Conservation (phyloP, 768 basidiomycete species). For the Xanthoconium stramineum region DNA sequence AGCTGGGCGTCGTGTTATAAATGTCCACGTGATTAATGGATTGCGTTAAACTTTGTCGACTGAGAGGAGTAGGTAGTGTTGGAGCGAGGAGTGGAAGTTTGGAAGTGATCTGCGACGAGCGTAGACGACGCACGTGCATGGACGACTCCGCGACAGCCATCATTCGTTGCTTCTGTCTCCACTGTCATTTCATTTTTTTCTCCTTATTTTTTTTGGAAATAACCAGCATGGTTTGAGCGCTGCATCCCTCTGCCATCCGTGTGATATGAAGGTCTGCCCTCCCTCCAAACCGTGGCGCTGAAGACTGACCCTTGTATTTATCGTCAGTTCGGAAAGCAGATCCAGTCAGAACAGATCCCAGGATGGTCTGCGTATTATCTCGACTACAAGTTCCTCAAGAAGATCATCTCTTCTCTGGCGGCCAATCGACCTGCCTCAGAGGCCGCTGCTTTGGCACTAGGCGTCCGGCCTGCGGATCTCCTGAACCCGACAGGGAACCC, state of each 20-base stretch:
- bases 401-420: slow-evolving; percentile 94
- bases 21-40: slow-evolving; percentile 6
- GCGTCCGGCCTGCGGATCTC: slow-evolving; percentile 67
- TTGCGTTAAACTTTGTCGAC: neutral
- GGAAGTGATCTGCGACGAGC: neutral
- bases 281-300: neutral
- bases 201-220: slow-evolving; percentile 12
- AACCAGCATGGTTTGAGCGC: slow-evolving; percentile 28
- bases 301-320: neutral
- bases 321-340: slow-evolving; percentile 92
- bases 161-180: slow-evolving; percentile 8
- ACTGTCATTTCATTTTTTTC: slow-evolving; percentile 7
- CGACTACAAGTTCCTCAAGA: slow-evolving; percentile 98
- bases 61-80: neutral
- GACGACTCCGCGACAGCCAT: neutral
- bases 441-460: slow-evolving; percentile 81
- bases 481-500: slow-evolving; percentile 33
- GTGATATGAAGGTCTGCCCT: slow-evolving; percentile 31
- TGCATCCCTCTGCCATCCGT: slow-evolving; percentile 11
- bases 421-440: slow-evolving; percentile 89
- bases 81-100: neutral
- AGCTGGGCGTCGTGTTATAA: neutral
- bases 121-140: slow-evolving; percentile 24
- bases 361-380: slow-evolving; percentile 96
- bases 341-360: slow-evolving; percentile 93